Evolutionary conservation across 2,329 filamentous ascomycete genomes (phyloP), one percentile per base, ranked within the genome.

Genomic region (Calonectria pseudoreteaudii): DNA sequence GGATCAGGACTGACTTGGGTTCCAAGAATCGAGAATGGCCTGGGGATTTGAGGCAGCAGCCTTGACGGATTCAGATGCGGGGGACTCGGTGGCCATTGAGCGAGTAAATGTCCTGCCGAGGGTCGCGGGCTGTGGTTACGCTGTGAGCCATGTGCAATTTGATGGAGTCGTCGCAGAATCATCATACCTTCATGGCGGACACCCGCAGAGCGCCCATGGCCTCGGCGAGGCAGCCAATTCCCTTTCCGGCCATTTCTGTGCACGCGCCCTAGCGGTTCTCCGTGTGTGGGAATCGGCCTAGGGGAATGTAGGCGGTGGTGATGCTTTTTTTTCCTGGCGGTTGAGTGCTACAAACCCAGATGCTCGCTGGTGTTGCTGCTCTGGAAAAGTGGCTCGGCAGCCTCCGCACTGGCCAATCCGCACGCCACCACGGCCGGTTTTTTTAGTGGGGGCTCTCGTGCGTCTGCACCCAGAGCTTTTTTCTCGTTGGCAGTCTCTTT

Each of bases 51-150:
- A 74, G 26, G 44, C 26, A 26, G 30, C 36, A 13, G 82, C 81
- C 71, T 85, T 86, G 53, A 84, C 83, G 28, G 79, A 78, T 5
- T 85, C 82, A 31, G 86, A 80, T 14, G 70, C 34, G 9, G 87
- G 81, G 13, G 86, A 83, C 72, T 89, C 88, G 66, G 91, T 91
- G 47, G 91, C 90, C 87, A 91, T 90, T 76, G 89, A 87, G 72
- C 90, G 86, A 65, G 86, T 84, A 70, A 90, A 87, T n/a, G 84
- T 82, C 80, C 81, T 86, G 78, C 83, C 77, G 14, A 82, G 47
- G n/a, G 76, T 71, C 56, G 78, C 84, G 68, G 84, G 82, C 82
- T 87, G 83, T 60, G 31, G 31, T 28, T n/a, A 53, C 49, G 66
- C 66, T 60, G 64, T 78, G 52, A 77, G 74, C 58, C 30, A 34